These are phyloP conservation scores for Mucor indicus DNA, from an alignment of 371 early-diverging fungal genomes.

Conservation along the genomic window DNA sequence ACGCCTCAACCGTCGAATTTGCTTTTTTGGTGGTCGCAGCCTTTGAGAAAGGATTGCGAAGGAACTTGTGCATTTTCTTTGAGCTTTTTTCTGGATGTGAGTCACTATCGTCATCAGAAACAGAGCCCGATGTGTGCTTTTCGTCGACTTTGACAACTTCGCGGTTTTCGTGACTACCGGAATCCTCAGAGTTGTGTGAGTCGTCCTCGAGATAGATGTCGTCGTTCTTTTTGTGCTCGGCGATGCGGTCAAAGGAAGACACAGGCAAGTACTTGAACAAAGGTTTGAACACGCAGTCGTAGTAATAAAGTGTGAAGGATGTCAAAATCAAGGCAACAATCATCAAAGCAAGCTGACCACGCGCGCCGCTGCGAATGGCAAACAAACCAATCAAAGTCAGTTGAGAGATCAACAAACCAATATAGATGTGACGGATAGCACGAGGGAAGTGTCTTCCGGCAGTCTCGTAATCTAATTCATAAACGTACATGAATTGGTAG, in stretches of 20 bases:
- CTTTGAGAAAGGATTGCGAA: neutral
- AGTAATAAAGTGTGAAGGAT: slow-evolving; percentile 44
- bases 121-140: neutral
- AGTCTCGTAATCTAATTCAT: slow-evolving; percentile 55
- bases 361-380: slow-evolving; percentile 46
- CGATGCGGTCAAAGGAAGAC: slow-evolving; percentile 4
- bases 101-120: neutral
- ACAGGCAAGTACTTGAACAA: slow-evolving; percentile 66
- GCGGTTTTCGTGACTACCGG: too few species aligned
- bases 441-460: slow-evolving; percentile 72
- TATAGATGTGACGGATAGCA: slow-evolving; percentile 65
- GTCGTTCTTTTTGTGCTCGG: slow-evolving; percentile 1
- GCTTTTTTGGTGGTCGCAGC: slow-evolving; percentile 1
- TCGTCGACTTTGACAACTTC: neutral
- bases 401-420: slow-evolving; percentile 69
- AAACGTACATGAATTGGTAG: slow-evolving; percentile 80
- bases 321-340: slow-evolving; percentile 51
- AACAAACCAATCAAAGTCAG: slow-evolving; percentile 70
- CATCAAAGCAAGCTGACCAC: slow-evolving; percentile 54
- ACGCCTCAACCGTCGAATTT: slow-evolving; percentile 10
- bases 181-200: neutral
- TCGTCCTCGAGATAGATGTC: neutral
- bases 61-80: neutral
- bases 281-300: slow-evolving; percentile 65
- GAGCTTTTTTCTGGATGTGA: neutral